phyloP scores from a whole-genome alignment of 805 yeast genomes.

The Isabelozyma heimii region DNA sequence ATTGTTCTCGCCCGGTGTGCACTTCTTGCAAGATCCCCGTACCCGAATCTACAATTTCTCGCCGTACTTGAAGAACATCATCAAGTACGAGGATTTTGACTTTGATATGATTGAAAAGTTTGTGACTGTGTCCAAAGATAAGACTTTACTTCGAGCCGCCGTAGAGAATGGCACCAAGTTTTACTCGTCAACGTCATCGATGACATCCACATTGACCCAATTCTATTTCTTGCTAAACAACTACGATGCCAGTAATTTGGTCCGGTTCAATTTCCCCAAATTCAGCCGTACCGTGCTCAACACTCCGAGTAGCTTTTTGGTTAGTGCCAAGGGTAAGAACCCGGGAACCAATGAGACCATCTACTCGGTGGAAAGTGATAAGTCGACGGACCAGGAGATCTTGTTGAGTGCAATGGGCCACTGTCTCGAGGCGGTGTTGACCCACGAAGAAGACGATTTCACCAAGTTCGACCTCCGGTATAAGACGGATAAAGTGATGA shows the following conservation, averaged over 20 bases:
- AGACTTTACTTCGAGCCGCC: constrained; percentile 48
- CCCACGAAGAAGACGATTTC: constrained; percentile 56
- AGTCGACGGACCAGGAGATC: constrained; percentile 62
- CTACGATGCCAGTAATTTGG: constrained; percentile 15
- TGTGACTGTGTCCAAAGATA: constrained; percentile 68
- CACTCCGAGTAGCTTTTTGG: constrained; percentile 47
- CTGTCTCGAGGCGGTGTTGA: constrained; percentile 71
- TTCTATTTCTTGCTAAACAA: constrained; percentile 67
- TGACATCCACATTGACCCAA: constrained; percentile 75
- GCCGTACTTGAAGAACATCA: constrained; percentile 55
- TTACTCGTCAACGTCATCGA: constrained; percentile 82
- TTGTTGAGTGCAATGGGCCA: constrained; percentile 75
- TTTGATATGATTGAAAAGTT: constrained; percentile 55
- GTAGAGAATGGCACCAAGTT: constrained; percentile 34
- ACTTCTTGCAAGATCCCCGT: constrained; percentile 74
- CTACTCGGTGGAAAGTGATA: constrained; percentile 71
- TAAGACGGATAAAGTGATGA: constrained; percentile 6
- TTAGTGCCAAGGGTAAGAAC: constrained; percentile 45
- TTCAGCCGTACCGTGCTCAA: constrained; percentile 42
- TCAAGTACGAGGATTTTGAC: constrained; percentile 65
- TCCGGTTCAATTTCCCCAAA: constrained; percentile 39
- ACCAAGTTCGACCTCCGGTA: constrained; percentile 25
- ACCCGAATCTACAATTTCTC: constrained; percentile 70
- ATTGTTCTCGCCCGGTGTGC: constrained; percentile 78
- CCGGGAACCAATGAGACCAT: constrained; percentile 23